Evolutionary conservation across 2,329 filamentous ascomycete species (phyloP).

Genomic region (Pestalotiopsis sp.): DNA sequence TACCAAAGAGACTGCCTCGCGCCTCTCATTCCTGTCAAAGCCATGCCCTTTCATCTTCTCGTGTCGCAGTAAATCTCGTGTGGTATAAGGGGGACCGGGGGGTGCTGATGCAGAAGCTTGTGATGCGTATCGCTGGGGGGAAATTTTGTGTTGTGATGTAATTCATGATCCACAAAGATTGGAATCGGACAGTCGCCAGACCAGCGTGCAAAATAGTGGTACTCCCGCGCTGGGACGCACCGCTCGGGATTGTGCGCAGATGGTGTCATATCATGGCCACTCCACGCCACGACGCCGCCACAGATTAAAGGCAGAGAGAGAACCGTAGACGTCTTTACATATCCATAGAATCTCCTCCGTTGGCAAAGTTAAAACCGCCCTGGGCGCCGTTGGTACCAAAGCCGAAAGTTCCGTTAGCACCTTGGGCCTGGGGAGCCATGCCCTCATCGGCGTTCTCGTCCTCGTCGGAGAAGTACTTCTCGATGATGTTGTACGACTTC

Average conservation of each 20-base stretch:
- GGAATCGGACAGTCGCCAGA: neutral
- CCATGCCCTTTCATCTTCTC: constrained; percentile 34
- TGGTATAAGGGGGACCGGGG: constrained; percentile 31
- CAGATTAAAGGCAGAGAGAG: neutral
- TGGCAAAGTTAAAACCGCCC: constrained; percentile 93
- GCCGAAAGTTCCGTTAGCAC: constrained; percentile 74
- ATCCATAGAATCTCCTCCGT: constrained; percentile 66
- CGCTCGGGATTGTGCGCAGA: neutral
- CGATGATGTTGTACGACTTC: constrained; percentile 99
- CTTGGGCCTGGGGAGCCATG: constrained; percentile 71
- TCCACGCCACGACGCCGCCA: neutral
- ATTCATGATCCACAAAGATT: constrained; percentile 2
- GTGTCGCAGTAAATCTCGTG: constrained; percentile 32
- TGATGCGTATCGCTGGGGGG: constrained; percentile 13
- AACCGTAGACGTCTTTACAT: constrained; percentile 49
- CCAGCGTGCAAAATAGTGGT: constrained; percentile 1
- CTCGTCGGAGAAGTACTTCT: constrained; percentile 99
- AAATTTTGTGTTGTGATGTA: neutral
- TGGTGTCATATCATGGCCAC: neutral
- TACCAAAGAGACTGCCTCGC: constrained; percentile 56
- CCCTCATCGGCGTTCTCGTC: constrained; percentile 88
- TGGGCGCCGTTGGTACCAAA: constrained; percentile 70
- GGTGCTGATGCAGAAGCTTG: constrained; percentile 14
- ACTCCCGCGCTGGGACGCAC: neutral
- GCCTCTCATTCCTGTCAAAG: constrained; percentile 24